Percentiles rank a stretch among this genome's conserved stretches.
phyloP scores from a whole-genome alignment of 768 basidiomycete species.

The Auricularia heimuer region DNA sequence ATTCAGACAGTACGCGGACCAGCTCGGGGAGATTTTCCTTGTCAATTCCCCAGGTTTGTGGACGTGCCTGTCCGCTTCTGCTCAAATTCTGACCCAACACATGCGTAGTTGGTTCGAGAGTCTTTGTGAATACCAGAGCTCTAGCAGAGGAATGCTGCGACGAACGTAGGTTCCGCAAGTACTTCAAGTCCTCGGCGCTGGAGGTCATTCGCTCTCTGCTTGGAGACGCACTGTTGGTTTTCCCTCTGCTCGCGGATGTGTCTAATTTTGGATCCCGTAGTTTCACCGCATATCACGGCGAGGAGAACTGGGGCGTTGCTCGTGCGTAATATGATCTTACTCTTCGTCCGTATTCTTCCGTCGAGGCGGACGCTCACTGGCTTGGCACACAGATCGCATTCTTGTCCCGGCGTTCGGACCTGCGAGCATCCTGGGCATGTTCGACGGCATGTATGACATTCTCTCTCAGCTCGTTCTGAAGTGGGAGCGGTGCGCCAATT shows the following conservation, averaged over 20 bases:
- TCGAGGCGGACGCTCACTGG: not conserved
- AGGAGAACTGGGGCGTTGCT: conserved; percentile 38
- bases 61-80: not conserved
- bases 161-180: conserved; percentile 34
- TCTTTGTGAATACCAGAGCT: conserved; percentile 26
- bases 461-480: conserved; percentile 33
- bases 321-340: conserved; percentile 21
- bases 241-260: not conserved
- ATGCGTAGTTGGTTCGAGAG: conserved; percentile 16
- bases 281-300: conserved; percentile 28
- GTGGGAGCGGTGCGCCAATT: conserved; percentile 28
- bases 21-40: too few species aligned
- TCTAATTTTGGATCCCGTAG: not conserved
- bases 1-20: too few species aligned
- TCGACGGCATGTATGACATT: conserved; percentile 39
- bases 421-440: conserved; percentile 34
- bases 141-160: conserved; percentile 34
- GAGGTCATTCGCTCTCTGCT: conserved; percentile 26
- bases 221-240: conserved; percentile 30
- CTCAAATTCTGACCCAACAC: not conserved
- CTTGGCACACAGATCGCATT: conserved; percentile 19
- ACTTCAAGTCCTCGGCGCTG: conserved; percentile 22
- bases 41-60: too few species aligned
- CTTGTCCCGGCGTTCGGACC: conserved; percentile 36
- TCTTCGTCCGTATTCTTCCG: not conserved